phyloP scores from a whole-genome alignment of 805 yeast species.

The Myxozyma monticola region DNA sequence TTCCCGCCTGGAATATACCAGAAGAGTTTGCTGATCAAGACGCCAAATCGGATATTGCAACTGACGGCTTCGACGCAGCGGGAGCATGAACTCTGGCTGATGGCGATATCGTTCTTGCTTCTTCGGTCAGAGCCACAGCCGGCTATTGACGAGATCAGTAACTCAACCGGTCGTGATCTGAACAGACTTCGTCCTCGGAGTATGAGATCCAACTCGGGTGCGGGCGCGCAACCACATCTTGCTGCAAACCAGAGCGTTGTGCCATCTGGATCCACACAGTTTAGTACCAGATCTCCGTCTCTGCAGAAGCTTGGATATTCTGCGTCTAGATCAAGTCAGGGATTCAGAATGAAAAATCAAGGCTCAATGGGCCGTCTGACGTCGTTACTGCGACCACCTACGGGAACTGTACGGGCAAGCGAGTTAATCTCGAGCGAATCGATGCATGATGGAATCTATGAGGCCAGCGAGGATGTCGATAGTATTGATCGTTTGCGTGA shows the following conservation, averaged over 20 bases:
- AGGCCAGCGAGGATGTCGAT: conserved; percentile 1
- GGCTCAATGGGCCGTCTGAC: conserved; percentile 20
- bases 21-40: conserved; percentile 74
- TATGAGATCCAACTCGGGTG: no score
- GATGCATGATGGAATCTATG: no score
- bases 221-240: no score
- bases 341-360: conserved; percentile 7
- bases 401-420: no score
- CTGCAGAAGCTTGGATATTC: no score
- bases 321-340: no score
- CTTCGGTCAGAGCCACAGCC: background rate
- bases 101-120: conserved; percentile 68
- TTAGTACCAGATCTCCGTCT: no score
- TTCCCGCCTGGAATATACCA: conserved; percentile 85
- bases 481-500: conserved; percentile 14
- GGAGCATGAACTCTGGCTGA: conserved; percentile 89
- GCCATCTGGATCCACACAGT: no score
- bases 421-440: no score
- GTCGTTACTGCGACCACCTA: conserved; percentile 11
- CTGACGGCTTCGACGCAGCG: conserved; percentile 85
- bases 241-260: no score
- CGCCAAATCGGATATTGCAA: conserved; percentile 65
- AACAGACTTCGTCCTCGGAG: background rate
- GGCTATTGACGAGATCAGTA: conserved; percentile 1
- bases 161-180: conserved; percentile 26